Evolutionary conservation across 257 asterid species (phyloP).

Genomic region (Primulina huaijiensis): DNA sequence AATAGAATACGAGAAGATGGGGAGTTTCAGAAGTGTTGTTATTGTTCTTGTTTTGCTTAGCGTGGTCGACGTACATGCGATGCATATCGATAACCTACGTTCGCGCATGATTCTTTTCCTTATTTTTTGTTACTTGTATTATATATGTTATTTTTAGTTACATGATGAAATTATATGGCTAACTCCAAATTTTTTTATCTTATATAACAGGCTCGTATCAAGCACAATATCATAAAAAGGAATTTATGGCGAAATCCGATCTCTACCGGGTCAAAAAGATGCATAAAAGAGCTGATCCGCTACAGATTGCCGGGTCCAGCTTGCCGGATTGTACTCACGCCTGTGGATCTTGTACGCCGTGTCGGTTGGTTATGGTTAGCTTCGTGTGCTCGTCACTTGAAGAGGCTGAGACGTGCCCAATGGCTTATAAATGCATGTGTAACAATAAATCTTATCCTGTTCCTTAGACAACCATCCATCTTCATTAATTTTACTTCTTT

Average conservation of each 20-base stretch:
- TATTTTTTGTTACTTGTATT: background rate
- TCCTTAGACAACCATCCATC: constrained; percentile 35
- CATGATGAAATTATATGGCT: too few relatives aligned
- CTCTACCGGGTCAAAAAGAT: constrained; percentile 8
- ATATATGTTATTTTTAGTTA: too few relatives aligned
- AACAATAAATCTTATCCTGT: constrained; percentile 80
- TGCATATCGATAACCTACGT: constrained; percentile 42
- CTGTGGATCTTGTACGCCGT: constrained; percentile 87
- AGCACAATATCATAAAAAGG: constrained; percentile 19
- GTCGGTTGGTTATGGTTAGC: constrained; percentile 83
- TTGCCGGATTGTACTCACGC: constrained; percentile 86
- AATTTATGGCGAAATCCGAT: background rate
- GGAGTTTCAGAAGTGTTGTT: constrained; percentile 28
- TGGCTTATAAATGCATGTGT: constrained; percentile 90
- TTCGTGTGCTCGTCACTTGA: constrained; percentile 75
- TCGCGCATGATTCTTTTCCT: constrained; percentile 32
- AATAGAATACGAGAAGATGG: constrained; percentile 24
- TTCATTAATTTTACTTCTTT: background rate
- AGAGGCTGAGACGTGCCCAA: constrained; percentile 94
- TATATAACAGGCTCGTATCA: constrained; percentile 34
- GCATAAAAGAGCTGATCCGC: constrained; percentile 39
- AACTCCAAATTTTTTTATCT: too few relatives aligned
- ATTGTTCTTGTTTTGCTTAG: constrained; percentile 40
- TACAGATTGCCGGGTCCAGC: constrained; percentile 65
- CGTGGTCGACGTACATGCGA: constrained; percentile 34